Conservation (phyloP, 495 filamentous ascomycete genomes). For the Sordaria brevicollis region DNA sequence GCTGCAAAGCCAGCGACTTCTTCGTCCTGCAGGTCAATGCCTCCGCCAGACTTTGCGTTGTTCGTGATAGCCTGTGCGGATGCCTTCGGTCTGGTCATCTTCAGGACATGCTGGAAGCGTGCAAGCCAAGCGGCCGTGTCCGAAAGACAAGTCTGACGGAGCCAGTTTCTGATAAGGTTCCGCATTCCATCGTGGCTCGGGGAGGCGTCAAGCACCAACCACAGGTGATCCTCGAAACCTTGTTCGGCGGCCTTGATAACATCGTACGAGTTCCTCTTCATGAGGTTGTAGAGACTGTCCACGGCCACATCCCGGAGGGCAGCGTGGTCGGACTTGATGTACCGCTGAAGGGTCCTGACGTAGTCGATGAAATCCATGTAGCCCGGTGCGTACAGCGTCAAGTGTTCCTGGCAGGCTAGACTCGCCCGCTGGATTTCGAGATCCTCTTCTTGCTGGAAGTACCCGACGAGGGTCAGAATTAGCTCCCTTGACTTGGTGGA, state of each 20-base stretch:
- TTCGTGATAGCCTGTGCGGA: slow-evolving; percentile 39
- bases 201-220: slow-evolving; percentile 69
- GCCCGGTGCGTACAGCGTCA: slow-evolving; percentile 82
- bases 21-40: slow-evolving; percentile 80
- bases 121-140: slow-evolving; percentile 77
- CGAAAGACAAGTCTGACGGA: slow-evolving; percentile 70
- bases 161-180: slow-evolving; percentile 82
- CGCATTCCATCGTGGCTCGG: slow-evolving; percentile 67
- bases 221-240: slow-evolving; percentile 81
- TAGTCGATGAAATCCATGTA: slow-evolving; percentile 76
- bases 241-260: slow-evolving; percentile 63
- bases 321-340: slow-evolving; percentile 55
- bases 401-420: slow-evolving; percentile 76
- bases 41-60: slow-evolving; percentile 38
- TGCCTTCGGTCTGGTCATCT: slow-evolving; percentile 62
- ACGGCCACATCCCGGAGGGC: slow-evolving; percentile 71
- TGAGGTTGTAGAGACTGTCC: slow-evolving; percentile 83
- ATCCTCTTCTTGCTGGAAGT: slow-evolving; percentile 73
- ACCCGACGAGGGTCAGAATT: slow-evolving; percentile 74
- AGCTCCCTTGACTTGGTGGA: slow-evolving; percentile 83
- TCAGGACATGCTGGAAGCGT: slow-evolving; percentile 78
- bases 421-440: slow-evolving; percentile 64
- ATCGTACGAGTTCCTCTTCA: slow-evolving; percentile 79
- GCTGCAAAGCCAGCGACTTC: slow-evolving; percentile 91
- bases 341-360: slow-evolving; percentile 67